phyloP scores from a whole-genome alignment of 208 protist genomes.

The Crithidia bombi region DNA sequence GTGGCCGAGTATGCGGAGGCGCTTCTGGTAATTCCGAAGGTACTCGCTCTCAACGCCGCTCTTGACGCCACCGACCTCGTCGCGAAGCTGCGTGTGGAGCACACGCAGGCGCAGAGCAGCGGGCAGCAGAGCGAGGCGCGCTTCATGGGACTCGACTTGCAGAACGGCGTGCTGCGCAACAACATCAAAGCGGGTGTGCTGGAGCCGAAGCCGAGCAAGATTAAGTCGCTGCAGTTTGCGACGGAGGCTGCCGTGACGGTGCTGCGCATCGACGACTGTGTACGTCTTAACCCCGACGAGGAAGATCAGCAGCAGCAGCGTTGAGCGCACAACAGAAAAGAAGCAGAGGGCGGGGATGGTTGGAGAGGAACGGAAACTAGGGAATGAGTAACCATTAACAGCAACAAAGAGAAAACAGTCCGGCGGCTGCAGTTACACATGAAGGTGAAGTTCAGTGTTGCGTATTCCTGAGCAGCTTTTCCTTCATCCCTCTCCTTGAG shows the following conservation, averaged over 20 bases:
- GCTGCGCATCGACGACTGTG: slow-evolving; percentile 99
- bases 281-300: slow-evolving; percentile 95
- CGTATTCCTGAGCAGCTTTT: too few relatives aligned
- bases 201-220: slow-evolving; percentile 99
- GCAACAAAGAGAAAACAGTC: too few relatives aligned
- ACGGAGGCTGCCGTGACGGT: slow-evolving; percentile 99
- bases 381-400: too few relatives aligned
- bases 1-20: slow-evolving; percentile 98
- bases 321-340: not conserved
- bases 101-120: slow-evolving; percentile 84
- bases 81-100: slow-evolving; percentile 96
- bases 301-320: slow-evolving; percentile 48
- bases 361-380: slow-evolving; percentile 8
- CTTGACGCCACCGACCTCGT: slow-evolving; percentile 99
- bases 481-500: too few relatives aligned
- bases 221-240: slow-evolving; percentile 99
- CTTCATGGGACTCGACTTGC: slow-evolving; percentile 95
- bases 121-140: slow-evolving; percentile 46
- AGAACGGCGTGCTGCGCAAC: slow-evolving; percentile 95
- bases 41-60: slow-evolving; percentile 98
- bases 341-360: too few relatives aligned
- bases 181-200: slow-evolving; percentile 98
- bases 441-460: too few relatives aligned
- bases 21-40: slow-evolving; percentile 99
- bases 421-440: too few relatives aligned